Conservation (phyloP, 148 eudicot genomes). For the Silene uniflora region DNA sequence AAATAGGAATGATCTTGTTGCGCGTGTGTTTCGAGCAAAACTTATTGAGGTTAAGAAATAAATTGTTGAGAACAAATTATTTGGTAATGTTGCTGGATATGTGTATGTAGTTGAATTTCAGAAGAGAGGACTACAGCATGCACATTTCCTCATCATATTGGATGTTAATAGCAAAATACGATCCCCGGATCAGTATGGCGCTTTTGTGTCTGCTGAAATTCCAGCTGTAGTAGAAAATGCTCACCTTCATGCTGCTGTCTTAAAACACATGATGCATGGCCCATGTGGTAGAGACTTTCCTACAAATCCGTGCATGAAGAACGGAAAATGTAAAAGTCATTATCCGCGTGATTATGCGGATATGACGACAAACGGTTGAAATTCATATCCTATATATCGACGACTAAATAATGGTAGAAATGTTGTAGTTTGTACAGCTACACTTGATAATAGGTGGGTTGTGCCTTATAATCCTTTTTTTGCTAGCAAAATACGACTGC, state of each 20-base stretch:
- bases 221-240: not conserved
- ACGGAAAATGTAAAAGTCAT: too few species aligned
- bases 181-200: not conserved
- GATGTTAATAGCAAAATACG: not conserved
- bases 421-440: not conserved
- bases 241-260: not conserved
- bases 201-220: not conserved
- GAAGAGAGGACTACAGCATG: not conserved
- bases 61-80: too few species aligned
- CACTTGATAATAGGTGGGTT: not conserved
- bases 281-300: too few species aligned
- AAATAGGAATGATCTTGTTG: too few species aligned
- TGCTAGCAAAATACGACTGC: not conserved
- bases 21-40: too few species aligned
- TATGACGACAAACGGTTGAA: too few species aligned
- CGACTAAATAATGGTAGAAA: not conserved
- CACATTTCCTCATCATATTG: not conserved
- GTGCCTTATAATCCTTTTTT: not conserved
- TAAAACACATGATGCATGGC: not conserved
- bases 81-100: too few species aligned
- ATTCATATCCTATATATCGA: not conserved
- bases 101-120: not conserved
- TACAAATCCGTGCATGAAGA: too few species aligned
- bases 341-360: too few species aligned
- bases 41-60: not conserved